Conservation (phyloP, 2,329 filamentous ascomycete species). For the Stromatinia cepivora region DNA sequence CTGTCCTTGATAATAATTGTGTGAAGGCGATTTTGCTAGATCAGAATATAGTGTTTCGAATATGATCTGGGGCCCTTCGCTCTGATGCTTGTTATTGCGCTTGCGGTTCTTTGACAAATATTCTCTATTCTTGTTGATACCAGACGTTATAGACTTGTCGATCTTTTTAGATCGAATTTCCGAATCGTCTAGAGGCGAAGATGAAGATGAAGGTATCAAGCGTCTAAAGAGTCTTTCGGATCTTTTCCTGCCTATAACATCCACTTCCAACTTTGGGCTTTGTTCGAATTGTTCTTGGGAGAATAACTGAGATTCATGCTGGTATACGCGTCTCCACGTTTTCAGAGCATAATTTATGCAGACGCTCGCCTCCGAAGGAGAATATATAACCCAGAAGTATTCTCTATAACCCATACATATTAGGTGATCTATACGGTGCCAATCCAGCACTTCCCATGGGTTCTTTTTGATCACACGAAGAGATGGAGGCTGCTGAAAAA, state of each 20-base stretch:
- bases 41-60: not conserved
- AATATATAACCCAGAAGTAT: not conserved
- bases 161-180: not conserved
- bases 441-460: not conserved
- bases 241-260: too few relatives aligned
- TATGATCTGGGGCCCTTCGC: too few relatives aligned
- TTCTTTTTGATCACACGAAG: not conserved
- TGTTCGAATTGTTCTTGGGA: not conserved
- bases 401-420: not conserved
- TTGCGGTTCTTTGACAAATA: not conserved
- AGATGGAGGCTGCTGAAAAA: not conserved
- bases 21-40: too few relatives aligned
- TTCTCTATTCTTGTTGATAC: not conserved
- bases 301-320: too few relatives aligned
- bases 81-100: not conserved
- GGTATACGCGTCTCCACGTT: not conserved
- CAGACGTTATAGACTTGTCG: not conserved
- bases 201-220: not conserved
- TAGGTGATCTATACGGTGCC: constrained; percentile 1
- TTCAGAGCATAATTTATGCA: not conserved
- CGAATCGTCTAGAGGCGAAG: not conserved
- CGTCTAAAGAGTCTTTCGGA: not conserved
- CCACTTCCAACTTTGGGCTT: not conserved
- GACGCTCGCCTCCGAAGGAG: not conserved
- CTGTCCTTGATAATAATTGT: not conserved